Base-by-base conservation (phyloP, 1,139 yeast genomes). In the Taphrina communis region DNA sequence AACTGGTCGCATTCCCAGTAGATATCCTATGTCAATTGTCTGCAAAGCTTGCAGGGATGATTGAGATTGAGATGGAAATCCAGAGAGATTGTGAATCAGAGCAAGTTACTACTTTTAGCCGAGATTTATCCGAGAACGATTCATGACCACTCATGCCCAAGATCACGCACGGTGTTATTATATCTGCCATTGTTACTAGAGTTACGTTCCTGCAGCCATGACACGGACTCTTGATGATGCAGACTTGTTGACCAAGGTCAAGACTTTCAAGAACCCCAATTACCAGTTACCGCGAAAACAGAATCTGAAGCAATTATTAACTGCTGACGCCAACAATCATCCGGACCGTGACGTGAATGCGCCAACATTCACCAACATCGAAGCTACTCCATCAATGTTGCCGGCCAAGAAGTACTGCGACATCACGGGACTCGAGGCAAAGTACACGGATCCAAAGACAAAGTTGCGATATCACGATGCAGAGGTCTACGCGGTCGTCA, bases 331-430 rank as follows among this genome's bases (percentile, higher is more conserved):
- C 38, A 56, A 39, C 14, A 58, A 70, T 19, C 61, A 66, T 70
- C 70, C 70, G 3, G 46, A 19, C 21, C 62, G 62, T 11, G 58
- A 55, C 39, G 56, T 63, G 39, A 65, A 69, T 71, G 74, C 65
- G 71, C 74, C 76, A 17, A 74, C 90, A 0, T 88, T 85, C 76
- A 81, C 84, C 65, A 83, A 87, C 21, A 80, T 93, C 8, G 86
- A 85, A 44, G 96, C 97, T 0, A 97, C 97, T 1, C 99, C 99
- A 0, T 88, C 96, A 6, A 79, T 93, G 73, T 83, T 82, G 73
- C 98, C 98, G 0, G 81, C 82, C 25, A 90, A 89, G 79, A 88
- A 87, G 75, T 94, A 92, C 80, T 94, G 99, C 79, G 99, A 94
- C 77, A 87, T 94, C 66, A 94, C 99, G 0, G 99, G 99, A 0